A percentile compares a stretch with the other conserved stretches of the same genome.
These are phyloP conservation scores for Zelonia costaricensis DNA, from an alignment of 208 protist species.

Conservation along the genomic window DNA sequence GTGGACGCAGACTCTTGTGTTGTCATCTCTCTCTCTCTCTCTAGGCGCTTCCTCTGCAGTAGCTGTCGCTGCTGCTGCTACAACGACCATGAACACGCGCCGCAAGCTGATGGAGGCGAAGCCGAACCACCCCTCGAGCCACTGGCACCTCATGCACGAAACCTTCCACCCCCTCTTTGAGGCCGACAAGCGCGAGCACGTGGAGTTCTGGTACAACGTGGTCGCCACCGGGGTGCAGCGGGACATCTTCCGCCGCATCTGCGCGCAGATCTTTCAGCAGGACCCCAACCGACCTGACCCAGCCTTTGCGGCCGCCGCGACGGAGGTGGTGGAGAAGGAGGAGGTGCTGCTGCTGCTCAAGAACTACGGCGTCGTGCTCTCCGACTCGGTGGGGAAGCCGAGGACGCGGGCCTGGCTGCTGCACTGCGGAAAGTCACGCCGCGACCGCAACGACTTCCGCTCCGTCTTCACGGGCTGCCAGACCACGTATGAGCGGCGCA, in stretches of 20 bases:
- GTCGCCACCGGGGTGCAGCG: constrained; percentile 68
- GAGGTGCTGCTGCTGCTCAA: constrained; percentile 65
- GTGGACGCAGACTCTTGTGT: too few relatives aligned
- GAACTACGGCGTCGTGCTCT: constrained; percentile 56
- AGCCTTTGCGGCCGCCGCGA: constrained; percentile 30
- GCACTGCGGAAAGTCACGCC: constrained; percentile 32
- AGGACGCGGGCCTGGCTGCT: constrained; percentile 69
- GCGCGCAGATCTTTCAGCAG: constrained; percentile 64
- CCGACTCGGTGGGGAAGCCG: constrained; percentile 55
- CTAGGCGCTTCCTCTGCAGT: too few relatives aligned
- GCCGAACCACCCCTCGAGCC: constrained; percentile 45
- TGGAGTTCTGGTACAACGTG: constrained; percentile 92
- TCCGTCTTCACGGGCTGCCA: constrained; percentile 82
- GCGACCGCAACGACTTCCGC: constrained; percentile 63
- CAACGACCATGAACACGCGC: constrained; percentile 74
- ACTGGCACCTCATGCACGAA: constrained; percentile 89
- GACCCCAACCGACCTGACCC: constrained; percentile 39
- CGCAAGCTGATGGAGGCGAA: constrained; percentile 52
- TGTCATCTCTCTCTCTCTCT: too few relatives aligned
- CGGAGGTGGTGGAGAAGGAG: constrained; percentile 35
- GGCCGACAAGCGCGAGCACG: constrained; percentile 30
- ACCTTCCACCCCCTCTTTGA: constrained; percentile 70
- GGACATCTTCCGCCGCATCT: constrained; percentile 78
- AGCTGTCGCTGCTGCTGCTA: neutral
- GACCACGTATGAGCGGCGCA: constrained; percentile 41